Percentiles rank a stretch among this genome's conserved stretches.
Conservation (phyloP, 139 green algal genomes). For the Coelastrella sp. region DNA sequence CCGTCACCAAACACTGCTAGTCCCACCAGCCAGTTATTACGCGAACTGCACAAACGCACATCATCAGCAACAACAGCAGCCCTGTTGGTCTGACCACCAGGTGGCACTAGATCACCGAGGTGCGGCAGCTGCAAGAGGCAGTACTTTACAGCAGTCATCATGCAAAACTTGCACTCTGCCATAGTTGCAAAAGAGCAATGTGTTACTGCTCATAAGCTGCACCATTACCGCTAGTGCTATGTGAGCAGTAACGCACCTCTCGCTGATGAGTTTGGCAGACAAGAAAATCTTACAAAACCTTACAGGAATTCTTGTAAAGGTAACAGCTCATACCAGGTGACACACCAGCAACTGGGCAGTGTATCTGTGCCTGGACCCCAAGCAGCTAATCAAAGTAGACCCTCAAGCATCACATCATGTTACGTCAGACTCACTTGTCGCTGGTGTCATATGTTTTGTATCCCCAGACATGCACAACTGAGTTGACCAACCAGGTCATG, state of each 20-base stretch:
- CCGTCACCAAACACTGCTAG: slow-evolving; percentile 81
- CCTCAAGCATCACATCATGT: background rate
- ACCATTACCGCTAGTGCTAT: too few species aligned
- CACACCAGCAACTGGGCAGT: background rate
- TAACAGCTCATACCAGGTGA: background rate
- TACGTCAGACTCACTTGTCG: background rate
- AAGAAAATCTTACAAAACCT: too few species aligned
- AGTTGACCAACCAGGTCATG: slow-evolving; percentile 71
- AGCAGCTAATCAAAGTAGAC: background rate
- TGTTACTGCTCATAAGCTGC: too few species aligned
- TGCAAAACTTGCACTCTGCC: too few species aligned
- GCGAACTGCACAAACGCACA: slow-evolving; percentile 35
- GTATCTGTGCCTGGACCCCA: background rate
- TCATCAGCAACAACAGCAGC: background rate
- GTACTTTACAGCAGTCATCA: too few species aligned
- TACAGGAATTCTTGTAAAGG: background rate
- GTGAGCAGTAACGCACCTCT: too few species aligned
- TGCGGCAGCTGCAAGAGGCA: too few species aligned
- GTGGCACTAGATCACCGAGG: background rate
- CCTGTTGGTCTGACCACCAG: background rate
- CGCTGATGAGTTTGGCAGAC: too few species aligned
- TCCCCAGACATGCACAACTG: slow-evolving; percentile 81
- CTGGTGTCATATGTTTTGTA: slow-evolving; percentile 55
- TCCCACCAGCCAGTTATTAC: slow-evolving; percentile 53
- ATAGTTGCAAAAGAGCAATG: too few species aligned